These are phyloP conservation scores for Echium plantagineum DNA, from an alignment of 257 asterid species.

Conservation along the genomic window DNA sequence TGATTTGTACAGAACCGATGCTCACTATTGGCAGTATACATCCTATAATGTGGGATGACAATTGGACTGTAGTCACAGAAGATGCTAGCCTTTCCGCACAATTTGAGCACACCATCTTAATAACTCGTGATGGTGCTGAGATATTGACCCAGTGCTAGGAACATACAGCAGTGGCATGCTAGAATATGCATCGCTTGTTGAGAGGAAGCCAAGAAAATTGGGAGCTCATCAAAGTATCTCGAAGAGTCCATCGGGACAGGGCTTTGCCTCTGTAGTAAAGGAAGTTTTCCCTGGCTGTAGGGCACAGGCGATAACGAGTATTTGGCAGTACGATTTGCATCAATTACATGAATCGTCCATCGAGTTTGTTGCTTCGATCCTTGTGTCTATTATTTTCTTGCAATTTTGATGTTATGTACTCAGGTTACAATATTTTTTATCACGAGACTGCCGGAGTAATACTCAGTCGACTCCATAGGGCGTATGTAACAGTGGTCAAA, in stretches of 20 bases:
- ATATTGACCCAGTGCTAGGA: conserved; percentile 58
- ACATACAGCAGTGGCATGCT: neutral
- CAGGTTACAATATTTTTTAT: too few species aligned
- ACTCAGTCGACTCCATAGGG: too few species aligned
- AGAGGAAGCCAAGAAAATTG: neutral
- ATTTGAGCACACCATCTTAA: conserved; percentile 85
- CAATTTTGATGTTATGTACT: too few species aligned
- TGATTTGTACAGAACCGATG: conserved; percentile 71
- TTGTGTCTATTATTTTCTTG: too few species aligned
- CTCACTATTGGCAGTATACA: conserved; percentile 77
- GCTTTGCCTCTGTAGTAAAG: neutral
- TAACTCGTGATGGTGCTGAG: conserved; percentile 74
- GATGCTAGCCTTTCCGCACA: conserved; percentile 98
- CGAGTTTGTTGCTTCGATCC: neutral
- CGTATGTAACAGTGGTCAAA: too few species aligned
- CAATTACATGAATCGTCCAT: neutral
- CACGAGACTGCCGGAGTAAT: too few species aligned
- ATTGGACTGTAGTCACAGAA: conserved; percentile 89
- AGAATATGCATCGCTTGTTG: neutral
- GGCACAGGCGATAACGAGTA: too few species aligned
- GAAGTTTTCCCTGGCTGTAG: too few species aligned
- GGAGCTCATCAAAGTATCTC: neutral
- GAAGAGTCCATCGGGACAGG: neutral
- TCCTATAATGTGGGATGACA: conserved; percentile 73
- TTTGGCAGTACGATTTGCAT: neutral